Conservation (phyloP, 805 yeast species). For the Candida yuanshanica region DNA sequence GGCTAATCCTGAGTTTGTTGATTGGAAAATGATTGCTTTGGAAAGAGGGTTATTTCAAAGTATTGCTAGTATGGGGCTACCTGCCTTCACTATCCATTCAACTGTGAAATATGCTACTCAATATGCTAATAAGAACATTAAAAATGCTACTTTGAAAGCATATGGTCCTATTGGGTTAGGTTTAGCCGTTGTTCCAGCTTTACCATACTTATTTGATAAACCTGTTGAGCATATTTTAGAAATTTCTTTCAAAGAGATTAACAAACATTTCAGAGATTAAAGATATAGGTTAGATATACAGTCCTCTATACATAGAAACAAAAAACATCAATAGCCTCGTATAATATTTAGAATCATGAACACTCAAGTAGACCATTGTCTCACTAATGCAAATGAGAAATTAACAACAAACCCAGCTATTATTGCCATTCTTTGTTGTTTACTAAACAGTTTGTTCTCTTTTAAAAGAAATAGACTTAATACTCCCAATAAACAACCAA, state of each 20-base stretch:
- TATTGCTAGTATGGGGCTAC: conserved; percentile 81
- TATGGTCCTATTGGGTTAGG: conserved; percentile 82
- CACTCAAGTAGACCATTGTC: conserved; percentile 26
- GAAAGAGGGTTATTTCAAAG: conserved; percentile 78
- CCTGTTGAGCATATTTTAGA: conserved; percentile 73
- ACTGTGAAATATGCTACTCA: conserved; percentile 64
- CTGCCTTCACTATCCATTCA: conserved; percentile 80
- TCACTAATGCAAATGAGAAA: conserved; percentile 56
- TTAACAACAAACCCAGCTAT: conserved; percentile 68
- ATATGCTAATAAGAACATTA: conserved; percentile 49
- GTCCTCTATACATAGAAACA: neutral
- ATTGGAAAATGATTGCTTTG: conserved; percentile 59
- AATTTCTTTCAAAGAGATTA: conserved; percentile 48
- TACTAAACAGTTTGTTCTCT: conserved; percentile 56
- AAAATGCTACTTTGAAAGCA: conserved; percentile 41
- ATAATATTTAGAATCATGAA: too few species aligned
- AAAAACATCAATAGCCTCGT: too few species aligned
- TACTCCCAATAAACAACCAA: conserved; percentile 76
- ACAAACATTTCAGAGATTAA: neutral
- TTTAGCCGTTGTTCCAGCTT: conserved; percentile 65
- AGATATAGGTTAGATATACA: neutral
- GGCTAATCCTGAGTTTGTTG: conserved; percentile 30
- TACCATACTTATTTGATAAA: conserved; percentile 77
- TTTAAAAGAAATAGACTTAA: conserved; percentile 58
- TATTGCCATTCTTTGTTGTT: conserved; percentile 61